Conservation (phyloP, 768 basidiomycete species). For the Exidia glandulosa region DNA sequence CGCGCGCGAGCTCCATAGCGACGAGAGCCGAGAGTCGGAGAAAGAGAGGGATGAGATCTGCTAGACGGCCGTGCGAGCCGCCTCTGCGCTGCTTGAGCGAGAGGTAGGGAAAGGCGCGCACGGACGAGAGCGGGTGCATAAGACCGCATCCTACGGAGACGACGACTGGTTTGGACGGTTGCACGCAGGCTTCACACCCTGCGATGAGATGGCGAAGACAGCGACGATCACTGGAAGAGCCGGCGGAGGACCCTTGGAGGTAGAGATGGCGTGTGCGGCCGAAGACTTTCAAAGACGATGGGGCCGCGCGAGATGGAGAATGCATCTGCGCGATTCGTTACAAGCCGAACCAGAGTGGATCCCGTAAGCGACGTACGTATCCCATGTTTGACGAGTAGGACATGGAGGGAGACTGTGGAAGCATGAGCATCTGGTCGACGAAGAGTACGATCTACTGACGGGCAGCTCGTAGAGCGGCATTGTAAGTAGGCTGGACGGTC, state of each 20-base stretch:
- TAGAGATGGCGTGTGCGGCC: constrained; percentile 28
- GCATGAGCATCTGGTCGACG: neutral
- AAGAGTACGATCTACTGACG: neutral
- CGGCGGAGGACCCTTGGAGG: constrained; percentile 48
- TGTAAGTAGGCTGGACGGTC: neutral
- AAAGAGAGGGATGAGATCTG: constrained; percentile 35
- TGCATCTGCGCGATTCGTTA: neutral
- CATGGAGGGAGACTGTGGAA: neutral
- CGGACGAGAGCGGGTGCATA: constrained; percentile 32
- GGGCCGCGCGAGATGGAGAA: neutral
- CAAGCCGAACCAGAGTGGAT: neutral
- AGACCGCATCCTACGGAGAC: neutral
- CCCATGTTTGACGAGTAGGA: neutral
- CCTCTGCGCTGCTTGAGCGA: neutral
- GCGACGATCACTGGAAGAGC: constrained; percentile 50
- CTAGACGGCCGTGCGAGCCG: neutral
- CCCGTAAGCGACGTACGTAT: neutral
- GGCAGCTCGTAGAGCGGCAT: neutral
- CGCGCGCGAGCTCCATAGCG: constrained; percentile 64
- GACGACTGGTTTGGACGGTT: neutral
- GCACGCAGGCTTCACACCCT: constrained; percentile 56
- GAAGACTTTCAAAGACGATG: neutral
- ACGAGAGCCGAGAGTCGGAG: constrained; percentile 68
- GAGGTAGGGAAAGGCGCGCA: constrained; percentile 25
- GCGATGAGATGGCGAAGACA: constrained; percentile 67